Conservation (phyloP, 202 grass and related monocot genomes). For the Carex sylvatica region DNA sequence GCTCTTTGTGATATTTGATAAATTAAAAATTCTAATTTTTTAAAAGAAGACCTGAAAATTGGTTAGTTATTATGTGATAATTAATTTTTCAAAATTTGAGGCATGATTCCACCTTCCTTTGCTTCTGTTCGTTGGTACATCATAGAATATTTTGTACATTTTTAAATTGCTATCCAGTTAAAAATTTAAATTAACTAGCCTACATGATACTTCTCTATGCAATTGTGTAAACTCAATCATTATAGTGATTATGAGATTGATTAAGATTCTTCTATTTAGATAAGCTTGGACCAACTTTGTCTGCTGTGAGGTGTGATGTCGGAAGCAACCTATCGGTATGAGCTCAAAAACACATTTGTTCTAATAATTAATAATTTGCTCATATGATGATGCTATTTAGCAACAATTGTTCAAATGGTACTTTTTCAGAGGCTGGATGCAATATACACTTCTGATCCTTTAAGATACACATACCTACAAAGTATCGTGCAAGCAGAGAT, state of each 20-base stretch:
- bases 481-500: constrained; percentile 27
- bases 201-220: background rate
- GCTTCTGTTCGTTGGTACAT: background rate
- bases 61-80: background rate
- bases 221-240: background rate
- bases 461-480: constrained; percentile 24
- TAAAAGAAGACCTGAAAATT: background rate
- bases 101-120: background rate
- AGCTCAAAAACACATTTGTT: background rate
- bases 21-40: background rate
- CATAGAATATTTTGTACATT: background rate
- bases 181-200: background rate
- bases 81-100: background rate
- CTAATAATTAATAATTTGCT: background rate
- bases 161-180: background rate
- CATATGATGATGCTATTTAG: constrained; percentile 5
- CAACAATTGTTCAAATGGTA: background rate
- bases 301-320: constrained; percentile 26
- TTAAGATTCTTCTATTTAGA: constrained; percentile 21
- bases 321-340: constrained; percentile 30
- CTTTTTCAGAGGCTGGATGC: constrained; percentile 31
- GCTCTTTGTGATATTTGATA: background rate
- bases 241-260: background rate
- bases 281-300: constrained; percentile 31
- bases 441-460: constrained; percentile 27